Conservation (phyloP, 805 yeast species). For the Zygoascus biomembranicola region DNA sequence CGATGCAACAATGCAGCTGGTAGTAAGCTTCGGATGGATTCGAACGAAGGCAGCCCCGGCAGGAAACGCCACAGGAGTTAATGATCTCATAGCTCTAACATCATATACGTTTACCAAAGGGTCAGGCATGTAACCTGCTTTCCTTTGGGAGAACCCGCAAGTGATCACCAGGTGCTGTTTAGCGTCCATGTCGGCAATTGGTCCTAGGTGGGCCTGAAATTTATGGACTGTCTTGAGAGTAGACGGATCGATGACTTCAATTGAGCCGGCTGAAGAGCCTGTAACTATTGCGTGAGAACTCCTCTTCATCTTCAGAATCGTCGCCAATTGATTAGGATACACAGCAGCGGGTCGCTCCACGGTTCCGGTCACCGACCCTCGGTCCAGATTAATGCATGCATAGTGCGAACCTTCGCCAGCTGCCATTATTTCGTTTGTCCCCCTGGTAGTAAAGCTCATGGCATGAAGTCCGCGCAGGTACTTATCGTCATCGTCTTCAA, state of each 20-base stretch:
- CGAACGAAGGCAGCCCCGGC: conserved; percentile 81
- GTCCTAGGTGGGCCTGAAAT: conserved; percentile 31
- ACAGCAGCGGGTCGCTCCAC: conserved; percentile 11
- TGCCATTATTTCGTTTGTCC: conserved; percentile 27
- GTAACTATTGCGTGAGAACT: conserved; percentile 22
- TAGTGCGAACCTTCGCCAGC: conserved; percentile 26
- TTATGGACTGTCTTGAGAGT: conserved; percentile 25
- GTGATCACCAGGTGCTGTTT: conserved; percentile 41
- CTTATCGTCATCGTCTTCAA: conserved; percentile 20
- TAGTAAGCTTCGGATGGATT: conserved; percentile 80
- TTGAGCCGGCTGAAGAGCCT: conserved; percentile 28
- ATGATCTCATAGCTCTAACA: conserved; percentile 56
- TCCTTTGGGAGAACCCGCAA: conserved; percentile 62
- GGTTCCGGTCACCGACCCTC: conserved; percentile 27
- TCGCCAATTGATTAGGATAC: neutral
- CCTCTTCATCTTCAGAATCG: conserved; percentile 5
- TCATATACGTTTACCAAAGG: conserved; percentile 82
- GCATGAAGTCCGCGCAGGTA: conserved; percentile 18
- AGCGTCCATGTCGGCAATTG: conserved; percentile 32
- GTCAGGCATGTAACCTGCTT: conserved; percentile 57
- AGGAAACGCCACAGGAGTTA: conserved; percentile 79
- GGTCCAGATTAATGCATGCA: conserved; percentile 28
- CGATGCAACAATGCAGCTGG: conserved; percentile 66
- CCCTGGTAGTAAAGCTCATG: conserved; percentile 23
- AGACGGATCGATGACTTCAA: conserved; percentile 30